Evolutionary conservation across 2,329 filamentous ascomycete species (phyloP).

Genomic region (Dactylella cylindrospora): DNA sequence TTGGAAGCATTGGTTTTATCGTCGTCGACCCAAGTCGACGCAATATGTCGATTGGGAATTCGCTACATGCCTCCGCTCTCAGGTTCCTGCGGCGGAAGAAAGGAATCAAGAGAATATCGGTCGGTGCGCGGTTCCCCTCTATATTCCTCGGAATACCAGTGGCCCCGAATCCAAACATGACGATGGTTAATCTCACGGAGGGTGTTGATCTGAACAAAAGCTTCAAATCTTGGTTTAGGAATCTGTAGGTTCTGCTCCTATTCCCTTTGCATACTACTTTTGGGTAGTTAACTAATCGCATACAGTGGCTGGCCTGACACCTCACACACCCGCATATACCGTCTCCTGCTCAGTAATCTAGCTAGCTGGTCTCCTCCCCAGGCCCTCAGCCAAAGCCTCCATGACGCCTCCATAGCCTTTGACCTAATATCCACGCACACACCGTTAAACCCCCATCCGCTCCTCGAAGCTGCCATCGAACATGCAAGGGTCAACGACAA

Average conservation of each 20-base stretch:
- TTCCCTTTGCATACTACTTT: not conserved
- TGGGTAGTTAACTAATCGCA: not conserved
- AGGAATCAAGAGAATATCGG: constrained; percentile 73
- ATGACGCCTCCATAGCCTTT: constrained; percentile 21
- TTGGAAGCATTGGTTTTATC: constrained; percentile 78
- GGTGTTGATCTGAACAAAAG: constrained; percentile 13
- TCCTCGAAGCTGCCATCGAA: constrained; percentile 20
- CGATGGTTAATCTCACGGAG: constrained; percentile 28
- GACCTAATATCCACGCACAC: constrained; percentile 32
- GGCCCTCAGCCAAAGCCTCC: constrained; percentile 26
- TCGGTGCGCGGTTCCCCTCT: constrained; percentile 68
- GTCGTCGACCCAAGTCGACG: constrained; percentile 85
- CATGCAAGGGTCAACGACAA: constrained; percentile 17
- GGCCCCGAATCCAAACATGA: constrained; percentile 19
- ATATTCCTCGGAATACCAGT: constrained; percentile 21
- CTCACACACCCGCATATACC: constrained; percentile 7
- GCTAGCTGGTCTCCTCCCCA: constrained; percentile 18
- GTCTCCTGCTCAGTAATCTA: constrained; percentile 27
- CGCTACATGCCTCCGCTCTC: constrained; percentile 81
- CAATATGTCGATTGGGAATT: constrained; percentile 86
- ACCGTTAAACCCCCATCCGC: not conserved
- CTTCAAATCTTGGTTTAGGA: constrained; percentile 39
- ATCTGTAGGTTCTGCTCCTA: constrained; percentile 19
- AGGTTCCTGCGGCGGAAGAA: constrained; percentile 69
- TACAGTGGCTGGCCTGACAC: constrained; percentile 35